Conservation (phyloP, 495 filamentous ascomycete species). For the Penicillium pancosmium region DNA sequence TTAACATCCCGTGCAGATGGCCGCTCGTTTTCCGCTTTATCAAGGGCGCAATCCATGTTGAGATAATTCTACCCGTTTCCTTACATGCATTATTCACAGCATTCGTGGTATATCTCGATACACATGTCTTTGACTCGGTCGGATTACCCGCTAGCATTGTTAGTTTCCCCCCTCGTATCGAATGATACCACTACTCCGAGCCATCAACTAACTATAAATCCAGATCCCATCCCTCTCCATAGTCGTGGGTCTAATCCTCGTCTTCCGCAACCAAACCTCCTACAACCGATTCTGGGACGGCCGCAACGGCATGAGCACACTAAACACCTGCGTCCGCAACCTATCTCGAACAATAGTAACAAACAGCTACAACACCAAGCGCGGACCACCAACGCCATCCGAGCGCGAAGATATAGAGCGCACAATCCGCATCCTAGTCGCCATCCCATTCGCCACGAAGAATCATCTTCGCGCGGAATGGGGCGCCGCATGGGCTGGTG, state of each 20-base stretch:
- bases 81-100: conserved; percentile 66
- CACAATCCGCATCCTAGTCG: conserved; percentile 62
- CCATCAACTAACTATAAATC: background rate
- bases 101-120: conserved; percentile 65
- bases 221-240: conserved; percentile 74
- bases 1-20: conserved; percentile 50
- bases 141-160: conserved; percentile 68
- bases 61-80: conserved; percentile 64
- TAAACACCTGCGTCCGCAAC: conserved; percentile 65
- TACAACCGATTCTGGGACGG: conserved; percentile 78
- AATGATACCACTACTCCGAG: background rate
- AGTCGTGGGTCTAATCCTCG: conserved; percentile 79
- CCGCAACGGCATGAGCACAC: conserved; percentile 58
- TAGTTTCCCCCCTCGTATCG: conserved; percentile 17
- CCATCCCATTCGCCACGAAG: conserved; percentile 74
- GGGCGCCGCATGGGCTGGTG: conserved; percentile 54
- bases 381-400: conserved; percentile 27
- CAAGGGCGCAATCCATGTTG: conserved; percentile 73
- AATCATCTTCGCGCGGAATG: conserved; percentile 76
- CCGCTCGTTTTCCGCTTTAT: conserved; percentile 73
- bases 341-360: conserved; percentile 61
- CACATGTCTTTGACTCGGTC: conserved; percentile 54
- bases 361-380: conserved; percentile 37
- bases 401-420: conserved; percentile 64
- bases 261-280: conserved; percentile 73